These are phyloP conservation scores for Fusarium sp. DNA, from an alignment of 2,329 filamentous ascomycete genomes.

Conservation along the genomic window DNA sequence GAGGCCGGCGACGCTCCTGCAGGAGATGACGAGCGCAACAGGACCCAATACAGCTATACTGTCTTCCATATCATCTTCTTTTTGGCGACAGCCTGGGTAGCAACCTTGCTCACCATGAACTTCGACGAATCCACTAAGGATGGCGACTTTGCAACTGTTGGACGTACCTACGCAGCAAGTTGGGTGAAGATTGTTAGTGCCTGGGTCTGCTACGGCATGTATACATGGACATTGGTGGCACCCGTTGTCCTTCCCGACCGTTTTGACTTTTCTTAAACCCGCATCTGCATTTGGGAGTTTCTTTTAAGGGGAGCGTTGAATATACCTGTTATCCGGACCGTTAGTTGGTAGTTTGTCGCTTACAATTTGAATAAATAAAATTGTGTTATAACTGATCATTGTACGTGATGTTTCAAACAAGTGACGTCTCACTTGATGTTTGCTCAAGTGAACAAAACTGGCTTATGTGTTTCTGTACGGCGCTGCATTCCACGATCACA, in stretches of 20 bases:
- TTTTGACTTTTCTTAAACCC: constrained; percentile 69
- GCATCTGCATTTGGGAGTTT: constrained; percentile 27
- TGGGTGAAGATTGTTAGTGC: constrained; percentile 99
- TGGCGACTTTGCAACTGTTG: constrained; percentile 88
- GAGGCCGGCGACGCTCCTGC: constrained; percentile 70
- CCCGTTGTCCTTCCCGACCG: constrained; percentile 87
- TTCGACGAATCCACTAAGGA: constrained; percentile 71
- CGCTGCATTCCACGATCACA: background rate
- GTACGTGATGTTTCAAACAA: background rate
- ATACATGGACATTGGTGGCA: constrained; percentile 91
- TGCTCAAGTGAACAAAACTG: constrained; percentile 15
- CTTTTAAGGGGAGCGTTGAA: constrained; percentile 33
- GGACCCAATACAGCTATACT: constrained; percentile 95
- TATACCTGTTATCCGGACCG: constrained; percentile 17
- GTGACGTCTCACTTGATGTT: background rate
- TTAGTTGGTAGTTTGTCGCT: constrained; percentile 5
- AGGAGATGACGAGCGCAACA: constrained; percentile 87
- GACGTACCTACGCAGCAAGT: constrained; percentile 94
- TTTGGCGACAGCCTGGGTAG: constrained; percentile 94
- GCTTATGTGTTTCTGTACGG: background rate
- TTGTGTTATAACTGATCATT: background rate
- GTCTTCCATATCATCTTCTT: constrained; percentile 99
- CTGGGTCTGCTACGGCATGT: constrained; percentile 96
- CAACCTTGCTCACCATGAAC: constrained; percentile 84
- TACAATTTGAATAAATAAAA: constrained; percentile 14